Conservation (phyloP, 2,329 filamentous ascomycete genomes). For the Trichoderma polysporum region DNA sequence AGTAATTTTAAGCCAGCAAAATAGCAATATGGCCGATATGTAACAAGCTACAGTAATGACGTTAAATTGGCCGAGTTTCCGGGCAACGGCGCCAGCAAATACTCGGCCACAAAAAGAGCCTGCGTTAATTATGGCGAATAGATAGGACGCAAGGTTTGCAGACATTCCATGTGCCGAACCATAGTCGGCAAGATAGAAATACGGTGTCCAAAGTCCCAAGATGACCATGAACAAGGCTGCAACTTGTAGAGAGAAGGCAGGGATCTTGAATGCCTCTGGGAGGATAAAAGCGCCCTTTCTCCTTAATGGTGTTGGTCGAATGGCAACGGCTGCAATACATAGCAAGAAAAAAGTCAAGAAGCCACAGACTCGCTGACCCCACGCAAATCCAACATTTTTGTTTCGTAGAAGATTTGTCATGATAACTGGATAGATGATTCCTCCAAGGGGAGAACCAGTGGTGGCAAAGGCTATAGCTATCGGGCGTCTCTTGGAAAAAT, state of each 20-base stretch:
- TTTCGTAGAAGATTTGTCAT: slow-evolving; percentile 5
- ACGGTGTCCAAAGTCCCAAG: slow-evolving; percentile 1
- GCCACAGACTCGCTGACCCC: not conserved
- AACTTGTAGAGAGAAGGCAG: slow-evolving; percentile 9
- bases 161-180: slow-evolving; percentile 2
- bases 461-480: slow-evolving; percentile 11
- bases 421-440: slow-evolving; percentile 8
- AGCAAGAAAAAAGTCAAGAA: slow-evolving; percentile 4
- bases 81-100: slow-evolving; percentile 5
- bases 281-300: slow-evolving; percentile 1
- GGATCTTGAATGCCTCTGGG: not conserved
- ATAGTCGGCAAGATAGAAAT: slow-evolving; percentile 7
- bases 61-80: not conserved
- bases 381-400: not conserved
- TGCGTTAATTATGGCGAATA: slow-evolving; percentile 1
- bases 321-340: not conserved
- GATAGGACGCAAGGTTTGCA: not conserved
- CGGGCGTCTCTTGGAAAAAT: not conserved
- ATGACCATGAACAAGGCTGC: slow-evolving; percentile 9
- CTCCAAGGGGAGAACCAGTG: slow-evolving; percentile 7
- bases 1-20: slow-evolving; percentile 2
- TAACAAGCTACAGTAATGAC: slow-evolving; percentile 1
- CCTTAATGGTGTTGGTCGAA: not conserved
- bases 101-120: not conserved
- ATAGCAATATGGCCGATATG: not conserved